phyloP scores from a whole-genome alignment of 2,329 filamentous ascomycete genomes.

The Trichoderma pleuroti region DNA sequence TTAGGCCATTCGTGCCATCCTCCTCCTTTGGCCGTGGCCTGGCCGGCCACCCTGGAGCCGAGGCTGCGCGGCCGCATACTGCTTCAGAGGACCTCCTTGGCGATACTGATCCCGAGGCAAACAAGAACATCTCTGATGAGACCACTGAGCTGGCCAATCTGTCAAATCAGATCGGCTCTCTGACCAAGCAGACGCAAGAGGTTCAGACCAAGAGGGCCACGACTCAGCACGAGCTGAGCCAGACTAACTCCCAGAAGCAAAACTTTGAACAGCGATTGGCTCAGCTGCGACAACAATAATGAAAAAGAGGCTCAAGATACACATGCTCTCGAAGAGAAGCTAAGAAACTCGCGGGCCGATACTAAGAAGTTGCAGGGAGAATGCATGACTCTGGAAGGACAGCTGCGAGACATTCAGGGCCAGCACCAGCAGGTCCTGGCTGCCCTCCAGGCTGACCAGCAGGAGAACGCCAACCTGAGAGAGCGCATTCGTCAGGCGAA shows the following conservation, averaged over 20 bases:
- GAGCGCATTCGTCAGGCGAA: conserved; percentile 84
- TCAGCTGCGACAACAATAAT: conserved; percentile 84
- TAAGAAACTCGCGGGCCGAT: conserved; percentile 71
- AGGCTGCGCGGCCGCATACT: conserved; percentile 37
- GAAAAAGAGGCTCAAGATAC: conserved; percentile 91
- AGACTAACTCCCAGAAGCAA: conserved; percentile 80
- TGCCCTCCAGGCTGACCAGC: conserved; percentile 79
- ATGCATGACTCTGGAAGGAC: conserved; percentile 76
- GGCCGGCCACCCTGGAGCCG: conserved; percentile 58
- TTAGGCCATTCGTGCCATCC: conserved; percentile 89
- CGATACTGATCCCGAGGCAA: conserved; percentile 83
- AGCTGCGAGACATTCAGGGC: conserved; percentile 73
- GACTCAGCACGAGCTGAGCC: conserved; percentile 77
- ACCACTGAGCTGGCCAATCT: conserved; percentile 91
- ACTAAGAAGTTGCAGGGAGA: conserved; percentile 82
- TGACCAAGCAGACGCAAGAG: conserved; percentile 92
- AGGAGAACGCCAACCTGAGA: conserved; percentile 81
- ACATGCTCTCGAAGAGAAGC: conserved; percentile 77
- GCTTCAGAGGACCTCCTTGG: conserved; percentile 82
- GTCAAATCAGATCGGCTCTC: conserved; percentile 87
- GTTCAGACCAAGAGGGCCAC: conserved; percentile 77
- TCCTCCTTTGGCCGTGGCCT: conserved; percentile 88
- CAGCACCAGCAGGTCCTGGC: conserved; percentile 75
- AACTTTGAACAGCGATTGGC: conserved; percentile 87
- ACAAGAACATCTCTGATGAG: conserved; percentile 82